Evolutionary conservation across 2,329 filamentous ascomycete species (phyloP).

Genomic region (Zopfia rhizophila): DNA sequence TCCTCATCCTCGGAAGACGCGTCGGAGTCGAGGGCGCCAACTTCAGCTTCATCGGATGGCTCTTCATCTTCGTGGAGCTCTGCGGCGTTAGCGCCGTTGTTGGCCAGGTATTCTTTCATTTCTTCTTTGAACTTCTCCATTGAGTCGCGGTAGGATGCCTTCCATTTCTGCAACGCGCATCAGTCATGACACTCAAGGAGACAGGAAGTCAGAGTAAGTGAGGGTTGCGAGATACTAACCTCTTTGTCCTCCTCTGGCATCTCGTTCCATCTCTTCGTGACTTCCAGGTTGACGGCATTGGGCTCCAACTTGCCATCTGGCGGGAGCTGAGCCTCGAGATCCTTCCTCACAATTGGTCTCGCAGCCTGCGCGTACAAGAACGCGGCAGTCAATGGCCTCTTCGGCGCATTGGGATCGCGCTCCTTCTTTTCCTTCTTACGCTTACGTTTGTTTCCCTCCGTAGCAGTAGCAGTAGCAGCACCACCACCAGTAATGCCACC

Average conservation of each 20-base stretch:
- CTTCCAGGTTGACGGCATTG: slow-evolving; percentile 87
- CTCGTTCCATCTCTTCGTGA: slow-evolving; percentile 83
- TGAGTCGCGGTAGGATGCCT: slow-evolving; percentile 62
- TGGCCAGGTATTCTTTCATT: slow-evolving; percentile 66
- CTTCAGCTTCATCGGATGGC: slow-evolving; percentile 51
- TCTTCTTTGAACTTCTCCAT: slow-evolving; percentile 67
- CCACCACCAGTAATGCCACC: slow-evolving; percentile 20
- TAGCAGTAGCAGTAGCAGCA: slow-evolving; percentile 26
- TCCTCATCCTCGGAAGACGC: slow-evolving; percentile 47
- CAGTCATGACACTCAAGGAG: neutral
- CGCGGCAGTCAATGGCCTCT: slow-evolving; percentile 92
- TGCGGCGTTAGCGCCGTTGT: slow-evolving; percentile 48
- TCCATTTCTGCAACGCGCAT: slow-evolving; percentile 42
- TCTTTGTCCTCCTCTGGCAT: slow-evolving; percentile 80
- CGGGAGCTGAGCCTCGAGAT: slow-evolving; percentile 57
- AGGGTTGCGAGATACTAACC: slow-evolving; percentile 53
- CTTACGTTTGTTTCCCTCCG: slow-evolving; percentile 57
- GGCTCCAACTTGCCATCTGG: slow-evolving; percentile 80
- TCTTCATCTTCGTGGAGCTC: slow-evolving; percentile 57
- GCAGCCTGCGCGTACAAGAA: slow-evolving; percentile 94
- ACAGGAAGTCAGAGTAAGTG: neutral
- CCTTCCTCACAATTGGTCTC: slow-evolving; percentile 81
- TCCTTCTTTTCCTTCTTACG: slow-evolving; percentile 86
- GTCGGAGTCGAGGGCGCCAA: slow-evolving; percentile 53
- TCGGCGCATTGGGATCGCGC: slow-evolving; percentile 89